phyloP scores from a whole-genome alignment of 164 flowering plant genomes.

The Vitis vinifera region ASM3070453v1 NC_081817.1:6416001-6416500 shows the following conservation, averaged over 20 bases:
- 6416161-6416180: too few relatives aligned
- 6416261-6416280: background rate
- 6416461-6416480: conserved; percentile 47
- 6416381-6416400: background rate
- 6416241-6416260: background rate
- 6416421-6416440: conserved; percentile 72
- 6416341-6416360: background rate
- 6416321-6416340: conserved; percentile 85
- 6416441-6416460: conserved; percentile 85
- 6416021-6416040: conserved; percentile 62
- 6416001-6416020: conserved; percentile 85
- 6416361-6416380: background rate
- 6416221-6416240: too few relatives aligned
- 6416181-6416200: too few relatives aligned
- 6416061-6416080: background rate
- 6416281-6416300: conserved; percentile 50
- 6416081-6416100: background rate
- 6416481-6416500: too few relatives aligned
- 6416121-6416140: background rate
- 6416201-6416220: too few relatives aligned
- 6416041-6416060: conserved; percentile 1
- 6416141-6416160: too few relatives aligned
- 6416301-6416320: conserved; percentile 79
- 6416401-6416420: conserved; percentile 52
- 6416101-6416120: background rate